phyloP scores from a whole-genome alignment of 192 early-diverging fungal genomes.

The Ambispora gerdemannii region DNA sequence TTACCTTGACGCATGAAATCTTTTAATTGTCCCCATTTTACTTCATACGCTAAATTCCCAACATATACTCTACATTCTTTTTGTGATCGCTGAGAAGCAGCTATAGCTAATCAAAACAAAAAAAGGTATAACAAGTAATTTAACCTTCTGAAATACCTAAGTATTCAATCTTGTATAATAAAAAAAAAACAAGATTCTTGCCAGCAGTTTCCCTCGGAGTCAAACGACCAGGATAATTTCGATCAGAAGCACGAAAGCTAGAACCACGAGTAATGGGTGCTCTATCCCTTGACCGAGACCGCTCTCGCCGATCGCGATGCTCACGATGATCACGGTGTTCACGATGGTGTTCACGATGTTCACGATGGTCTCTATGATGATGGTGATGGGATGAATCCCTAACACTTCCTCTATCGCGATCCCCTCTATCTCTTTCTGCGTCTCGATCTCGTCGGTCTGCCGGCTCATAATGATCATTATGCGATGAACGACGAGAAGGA shows the following conservation, averaged over 20 bases:
- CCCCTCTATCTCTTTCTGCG: neutral
- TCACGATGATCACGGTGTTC: neutral
- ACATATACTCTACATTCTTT: conserved; percentile 75
- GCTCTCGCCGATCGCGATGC: conserved; percentile 14
- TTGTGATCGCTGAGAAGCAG: conserved; percentile 45
- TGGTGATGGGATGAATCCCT: no score
- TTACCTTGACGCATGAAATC: conserved; percentile 78
- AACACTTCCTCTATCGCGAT: conserved; percentile 15
- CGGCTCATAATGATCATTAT: conserved; percentile 22
- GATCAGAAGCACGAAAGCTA: conserved; percentile 5
- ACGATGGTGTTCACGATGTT: conserved; percentile 9
- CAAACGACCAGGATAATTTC: conserved; percentile 21
- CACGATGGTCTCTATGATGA: no score
- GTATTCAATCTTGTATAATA: neutral
- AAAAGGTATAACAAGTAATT: neutral
- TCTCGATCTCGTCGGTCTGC: conserved; percentile 7
- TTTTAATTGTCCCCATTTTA: conserved; percentile 71
- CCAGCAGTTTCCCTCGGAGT: conserved; percentile 26
- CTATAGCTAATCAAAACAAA: conserved; percentile 16
- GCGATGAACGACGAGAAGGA: neutral
- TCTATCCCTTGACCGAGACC: conserved; percentile 24
- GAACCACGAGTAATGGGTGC: neutral
- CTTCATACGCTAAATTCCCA: conserved; percentile 77
- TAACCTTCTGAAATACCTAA: neutral
- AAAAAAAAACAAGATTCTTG: neutral